phyloP scores from a whole-genome alignment of 2,329 filamentous ascomycete genomes.

The Fonsecaea erecta region DNA sequence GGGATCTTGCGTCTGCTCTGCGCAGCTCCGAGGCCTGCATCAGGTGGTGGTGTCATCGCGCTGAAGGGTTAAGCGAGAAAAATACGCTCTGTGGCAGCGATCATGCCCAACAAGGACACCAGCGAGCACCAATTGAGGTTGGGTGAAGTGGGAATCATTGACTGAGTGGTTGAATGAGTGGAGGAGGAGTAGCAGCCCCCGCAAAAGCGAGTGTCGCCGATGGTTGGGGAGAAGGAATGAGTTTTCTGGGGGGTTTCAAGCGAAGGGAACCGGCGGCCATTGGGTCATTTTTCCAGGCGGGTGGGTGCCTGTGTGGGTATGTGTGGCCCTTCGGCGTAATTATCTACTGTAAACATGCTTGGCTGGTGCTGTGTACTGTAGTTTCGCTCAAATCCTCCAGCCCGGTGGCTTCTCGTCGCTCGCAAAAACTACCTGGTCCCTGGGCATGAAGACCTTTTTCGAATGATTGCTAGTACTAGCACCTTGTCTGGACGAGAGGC shows the following conservation, averaged over 20 bases:
- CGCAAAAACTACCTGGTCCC: neutral
- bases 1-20: conserved; percentile 2
- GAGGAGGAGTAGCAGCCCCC: neutral
- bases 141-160: neutral
- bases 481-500: neutral
- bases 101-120: conserved; percentile 6
- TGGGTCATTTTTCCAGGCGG: neutral
- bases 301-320: neutral
- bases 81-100: conserved; percentile 2
- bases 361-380: neutral
- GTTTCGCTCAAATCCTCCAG: neutral
- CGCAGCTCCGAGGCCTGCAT: neutral
- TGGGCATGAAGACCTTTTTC: too few relatives aligned
- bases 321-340: conserved; percentile 4
- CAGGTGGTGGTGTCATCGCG: conserved; percentile 5
- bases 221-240: neutral
- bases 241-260: neutral
- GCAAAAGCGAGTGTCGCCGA: neutral
- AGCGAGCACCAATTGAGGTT: neutral
- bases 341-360: neutral
- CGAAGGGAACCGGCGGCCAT: conserved; percentile 1
- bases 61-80: conserved; percentile 7
- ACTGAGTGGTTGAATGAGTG: neutral
- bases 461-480: neutral
- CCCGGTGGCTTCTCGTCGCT: neutral